Conservation (phyloP, 78 protist species). For the Diacronema lutheri region DNA sequence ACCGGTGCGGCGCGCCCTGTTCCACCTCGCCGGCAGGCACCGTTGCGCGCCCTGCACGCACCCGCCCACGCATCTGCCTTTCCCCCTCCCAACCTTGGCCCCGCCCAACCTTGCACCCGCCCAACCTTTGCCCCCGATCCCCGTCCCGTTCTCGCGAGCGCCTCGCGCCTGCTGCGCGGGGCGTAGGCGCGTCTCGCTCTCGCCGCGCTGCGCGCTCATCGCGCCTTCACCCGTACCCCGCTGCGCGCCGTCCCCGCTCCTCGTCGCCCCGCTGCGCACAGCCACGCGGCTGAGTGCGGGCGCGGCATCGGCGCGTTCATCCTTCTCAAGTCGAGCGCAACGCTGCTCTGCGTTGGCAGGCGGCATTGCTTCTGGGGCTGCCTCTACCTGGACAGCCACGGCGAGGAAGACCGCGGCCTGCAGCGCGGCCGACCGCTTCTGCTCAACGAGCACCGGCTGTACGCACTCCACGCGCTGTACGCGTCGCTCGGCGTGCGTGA, state of each 20-base stretch:
- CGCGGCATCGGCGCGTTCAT: slow-evolving; percentile 7
- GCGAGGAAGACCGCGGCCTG: slow-evolving; percentile 29
- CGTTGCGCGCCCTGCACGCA: too few relatives aligned
- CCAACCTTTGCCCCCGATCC: too few relatives aligned
- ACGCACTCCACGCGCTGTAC: neutral
- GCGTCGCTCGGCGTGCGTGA: neutral
- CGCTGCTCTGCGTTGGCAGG: neutral
- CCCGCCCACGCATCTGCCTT: too few relatives aligned
- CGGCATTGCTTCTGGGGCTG: slow-evolving; percentile 3
- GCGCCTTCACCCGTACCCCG: neutral
- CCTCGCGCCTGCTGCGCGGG: neutral
- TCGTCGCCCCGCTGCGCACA: too few relatives aligned
- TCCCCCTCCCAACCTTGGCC: too few relatives aligned
- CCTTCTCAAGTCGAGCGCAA: slow-evolving; percentile 1
- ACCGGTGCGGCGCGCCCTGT: too few relatives aligned
- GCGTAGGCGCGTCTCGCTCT: neutral
- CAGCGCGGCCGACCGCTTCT: slow-evolving; percentile 19
- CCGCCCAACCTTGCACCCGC: too few relatives aligned
- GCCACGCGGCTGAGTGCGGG: slow-evolving; percentile 9
- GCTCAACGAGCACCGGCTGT: neutral
- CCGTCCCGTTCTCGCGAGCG: too few relatives aligned
- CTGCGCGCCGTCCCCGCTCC: too few relatives aligned
- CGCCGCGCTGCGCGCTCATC: neutral
- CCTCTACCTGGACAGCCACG: slow-evolving; percentile 27
- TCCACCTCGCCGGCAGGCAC: too few relatives aligned